These are phyloP conservation scores for Thraustotheca clavata DNA, from an alignment of 352 stramenopile genomes.

Conservation along the genomic window DNA sequence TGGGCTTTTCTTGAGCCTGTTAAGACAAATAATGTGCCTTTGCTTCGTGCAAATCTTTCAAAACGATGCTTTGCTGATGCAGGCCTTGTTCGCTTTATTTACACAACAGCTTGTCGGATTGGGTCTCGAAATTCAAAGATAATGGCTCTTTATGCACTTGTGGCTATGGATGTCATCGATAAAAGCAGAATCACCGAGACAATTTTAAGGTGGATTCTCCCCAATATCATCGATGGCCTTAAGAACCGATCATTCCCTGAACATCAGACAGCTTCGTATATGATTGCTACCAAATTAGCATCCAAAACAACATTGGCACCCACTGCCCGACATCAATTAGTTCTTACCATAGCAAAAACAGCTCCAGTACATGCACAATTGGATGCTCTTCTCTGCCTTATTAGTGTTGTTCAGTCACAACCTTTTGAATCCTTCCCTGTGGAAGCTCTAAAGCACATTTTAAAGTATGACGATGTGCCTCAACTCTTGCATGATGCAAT, in stretches of 20 bases:
- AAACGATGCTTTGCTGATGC: constrained; percentile 63
- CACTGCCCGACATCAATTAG: constrained; percentile 5
- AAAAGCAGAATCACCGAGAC: constrained; percentile 45
- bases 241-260: constrained; percentile 60
- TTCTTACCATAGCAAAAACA: constrained; percentile 35
- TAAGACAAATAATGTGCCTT: constrained; percentile 55
- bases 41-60: constrained; percentile 60
- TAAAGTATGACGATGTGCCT: constrained; percentile 63
- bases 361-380: constrained; percentile 34
- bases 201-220: constrained; percentile 72
- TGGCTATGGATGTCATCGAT: constrained; percentile 77
- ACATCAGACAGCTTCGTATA: constrained; percentile 73
- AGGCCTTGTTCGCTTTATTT: constrained; percentile 72
- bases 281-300: constrained; percentile 76
- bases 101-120: constrained; percentile 47
- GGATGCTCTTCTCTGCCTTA: constrained; percentile 11
- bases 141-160: constrained; percentile 76
- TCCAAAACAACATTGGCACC: constrained; percentile 62
- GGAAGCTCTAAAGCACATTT: constrained; percentile 52
- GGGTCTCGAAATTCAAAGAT: constrained; percentile 61
- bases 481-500: constrained; percentile 55
- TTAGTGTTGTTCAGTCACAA: constrained; percentile 17
- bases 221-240: constrained; percentile 58
- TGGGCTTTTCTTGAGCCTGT: constrained; percentile 80
- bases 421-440: constrained; percentile 10